Evolutionary conservation across 306 rosid species (phyloP).

Genomic region (Abrus pulchellus): DNA sequence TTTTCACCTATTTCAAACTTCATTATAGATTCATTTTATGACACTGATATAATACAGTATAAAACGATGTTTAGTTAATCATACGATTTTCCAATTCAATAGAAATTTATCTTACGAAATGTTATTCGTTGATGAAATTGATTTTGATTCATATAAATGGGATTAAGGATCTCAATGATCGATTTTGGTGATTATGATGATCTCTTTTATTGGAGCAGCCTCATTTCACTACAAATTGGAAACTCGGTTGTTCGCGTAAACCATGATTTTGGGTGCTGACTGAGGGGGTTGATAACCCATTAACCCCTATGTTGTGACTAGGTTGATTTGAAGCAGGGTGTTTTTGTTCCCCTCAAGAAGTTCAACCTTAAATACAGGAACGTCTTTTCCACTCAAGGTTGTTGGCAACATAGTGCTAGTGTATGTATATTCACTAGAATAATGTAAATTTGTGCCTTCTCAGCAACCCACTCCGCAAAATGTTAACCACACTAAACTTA

Average conservation of each 20-base stretch:
- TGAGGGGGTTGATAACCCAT: background rate
- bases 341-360: conserved; percentile 7
- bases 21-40: too few relatives aligned
- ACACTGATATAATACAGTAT: too few relatives aligned
- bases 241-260: too few relatives aligned
- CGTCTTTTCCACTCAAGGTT: background rate
- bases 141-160: background rate
- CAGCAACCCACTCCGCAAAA: background rate
- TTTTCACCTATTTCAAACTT: background rate
- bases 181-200: background rate
- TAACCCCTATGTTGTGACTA: background rate
- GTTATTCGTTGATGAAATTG: background rate
- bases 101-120: background rate
- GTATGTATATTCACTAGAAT: background rate
- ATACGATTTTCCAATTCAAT: background rate
- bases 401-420: background rate
- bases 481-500: background rate
- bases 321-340: conserved; percentile 14
- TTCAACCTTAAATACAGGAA: conserved; percentile 17
- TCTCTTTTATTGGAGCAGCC: background rate
- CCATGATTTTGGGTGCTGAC: conserved; percentile 23
- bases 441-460: background rate
- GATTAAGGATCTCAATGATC: background rate
- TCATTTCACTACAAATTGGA: background rate
- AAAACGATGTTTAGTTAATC: too few relatives aligned